phyloP scores from a whole-genome alignment of 306 rosid species.

The Purshia tridentata region DNA sequence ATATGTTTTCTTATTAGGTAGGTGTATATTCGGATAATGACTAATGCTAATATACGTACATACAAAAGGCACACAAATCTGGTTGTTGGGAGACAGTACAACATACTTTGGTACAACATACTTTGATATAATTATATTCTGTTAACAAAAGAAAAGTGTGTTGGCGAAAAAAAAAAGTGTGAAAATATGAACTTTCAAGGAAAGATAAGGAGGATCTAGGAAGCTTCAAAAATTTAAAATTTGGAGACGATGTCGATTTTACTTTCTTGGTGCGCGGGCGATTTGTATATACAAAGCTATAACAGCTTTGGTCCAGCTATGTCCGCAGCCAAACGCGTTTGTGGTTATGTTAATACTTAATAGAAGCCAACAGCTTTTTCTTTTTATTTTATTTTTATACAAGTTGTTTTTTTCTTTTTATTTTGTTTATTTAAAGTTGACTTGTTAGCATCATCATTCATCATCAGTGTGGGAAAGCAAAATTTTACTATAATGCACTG shows the following conservation, averaged over 20 bases:
- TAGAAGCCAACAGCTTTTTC: not conserved
- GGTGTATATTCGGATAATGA: not conserved
- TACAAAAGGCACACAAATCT: not conserved
- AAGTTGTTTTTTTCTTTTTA: not conserved
- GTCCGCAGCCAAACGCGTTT: conserved; percentile 17
- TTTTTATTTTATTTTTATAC: not conserved
- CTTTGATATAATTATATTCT: not conserved
- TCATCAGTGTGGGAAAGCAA: too few relatives aligned
- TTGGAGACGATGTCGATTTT: too few relatives aligned
- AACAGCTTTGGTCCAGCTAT: conserved; percentile 13
- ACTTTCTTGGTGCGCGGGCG: not conserved
- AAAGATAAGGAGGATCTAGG: too few relatives aligned
- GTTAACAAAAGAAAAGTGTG: too few relatives aligned
- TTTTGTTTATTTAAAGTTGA: too few relatives aligned
- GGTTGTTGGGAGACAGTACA: conserved; percentile 22
- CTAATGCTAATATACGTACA: not conserved
- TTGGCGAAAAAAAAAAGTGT: not conserved
- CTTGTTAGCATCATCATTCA: too few relatives aligned
- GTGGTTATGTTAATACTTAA: not conserved
- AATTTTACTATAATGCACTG: too few relatives aligned
- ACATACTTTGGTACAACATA: not conserved
- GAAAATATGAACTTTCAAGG: too few relatives aligned
- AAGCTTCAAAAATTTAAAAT: conserved; percentile 2
- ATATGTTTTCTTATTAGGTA: too few relatives aligned
- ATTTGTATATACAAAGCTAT: not conserved